A percentile compares a stretch with the other conserved stretches of the same genome.
These are phyloP conservation scores for Mortierella hygrophila DNA, from an alignment of 192 early-diverging fungal genomes.

Conservation along the genomic window DNA sequence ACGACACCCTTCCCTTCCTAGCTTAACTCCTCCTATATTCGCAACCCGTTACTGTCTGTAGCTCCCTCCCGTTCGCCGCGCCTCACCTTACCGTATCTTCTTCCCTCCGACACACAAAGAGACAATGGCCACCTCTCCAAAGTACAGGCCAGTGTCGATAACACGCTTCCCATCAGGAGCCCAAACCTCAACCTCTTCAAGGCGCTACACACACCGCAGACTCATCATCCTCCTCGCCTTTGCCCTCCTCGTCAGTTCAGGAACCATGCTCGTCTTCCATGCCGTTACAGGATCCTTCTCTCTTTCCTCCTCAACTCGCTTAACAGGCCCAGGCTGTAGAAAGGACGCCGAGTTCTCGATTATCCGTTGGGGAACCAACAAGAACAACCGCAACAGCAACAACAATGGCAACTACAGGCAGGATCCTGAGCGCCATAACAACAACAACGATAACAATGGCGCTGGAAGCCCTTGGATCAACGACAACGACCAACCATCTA, in stretches of 20 bases:
- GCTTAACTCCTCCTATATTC: no score
- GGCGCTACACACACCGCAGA: slow-evolving; percentile 23
- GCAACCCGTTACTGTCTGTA: not conserved
- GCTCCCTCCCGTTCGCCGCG: not conserved
- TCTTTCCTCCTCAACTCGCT: slow-evolving; percentile 1
- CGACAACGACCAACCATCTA: not conserved
- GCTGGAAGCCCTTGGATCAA: slow-evolving; percentile 34
- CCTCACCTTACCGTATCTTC: not conserved
- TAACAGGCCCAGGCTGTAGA: slow-evolving; percentile 14
- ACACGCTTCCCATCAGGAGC: slow-evolving; percentile 9
- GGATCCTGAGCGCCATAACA: not conserved
- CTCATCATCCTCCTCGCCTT: slow-evolving; percentile 39
- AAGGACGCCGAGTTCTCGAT: slow-evolving; percentile 47
- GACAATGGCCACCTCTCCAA: slow-evolving; percentile 46
- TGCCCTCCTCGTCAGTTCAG: slow-evolving; percentile 35
- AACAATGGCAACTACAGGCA: not conserved
- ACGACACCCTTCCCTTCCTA: not conserved
- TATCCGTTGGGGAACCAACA: slow-evolving; percentile 36
- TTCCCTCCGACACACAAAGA: not conserved
- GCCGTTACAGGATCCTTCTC: slow-evolving; percentile 10
- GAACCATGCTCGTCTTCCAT: slow-evolving; percentile 49
- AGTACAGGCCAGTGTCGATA: slow-evolving; percentile 31
- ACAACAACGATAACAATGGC: slow-evolving; percentile 5
- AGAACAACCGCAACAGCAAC: slow-evolving; percentile 17
- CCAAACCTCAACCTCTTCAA: slow-evolving; percentile 10